Percentiles rank a stretch among this genome's conserved stretches.
Conservation (phyloP, 306 rosid species). For the Dryas octopetala region DNA sequence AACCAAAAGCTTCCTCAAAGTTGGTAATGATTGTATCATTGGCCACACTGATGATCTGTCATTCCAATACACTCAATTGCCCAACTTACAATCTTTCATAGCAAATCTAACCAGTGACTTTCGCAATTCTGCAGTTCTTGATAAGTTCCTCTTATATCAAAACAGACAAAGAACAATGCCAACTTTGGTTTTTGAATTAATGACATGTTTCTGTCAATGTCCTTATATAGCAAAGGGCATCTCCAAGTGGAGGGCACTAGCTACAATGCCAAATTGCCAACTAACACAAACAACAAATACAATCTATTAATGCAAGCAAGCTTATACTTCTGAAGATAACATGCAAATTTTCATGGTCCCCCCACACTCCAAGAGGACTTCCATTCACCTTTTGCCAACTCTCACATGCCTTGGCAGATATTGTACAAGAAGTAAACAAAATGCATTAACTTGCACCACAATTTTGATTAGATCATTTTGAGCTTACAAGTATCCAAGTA, state of each 20-base stretch:
- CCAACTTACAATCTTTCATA: neutral
- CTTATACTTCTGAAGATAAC: neutral
- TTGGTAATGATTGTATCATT: neutral
- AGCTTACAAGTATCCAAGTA: neutral
- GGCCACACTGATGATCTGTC: neutral
- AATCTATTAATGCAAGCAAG: no score
- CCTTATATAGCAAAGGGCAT: neutral
- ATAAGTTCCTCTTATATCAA: neutral
- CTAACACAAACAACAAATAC: neutral
- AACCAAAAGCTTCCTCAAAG: neutral
- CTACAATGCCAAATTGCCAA: neutral
- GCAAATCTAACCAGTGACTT: neutral
- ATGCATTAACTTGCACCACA: constrained; percentile 11
- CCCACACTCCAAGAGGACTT: neutral
- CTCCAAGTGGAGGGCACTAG: neutral
- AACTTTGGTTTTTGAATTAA: neutral
- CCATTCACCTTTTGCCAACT: neutral
- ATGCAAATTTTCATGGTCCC: constrained; percentile 16
- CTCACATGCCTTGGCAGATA: neutral
- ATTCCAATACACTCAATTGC: neutral
- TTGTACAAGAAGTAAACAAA: neutral
- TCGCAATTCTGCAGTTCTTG: neutral
- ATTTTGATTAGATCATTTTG: neutral
- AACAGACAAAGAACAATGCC: neutral
- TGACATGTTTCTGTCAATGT: constrained; percentile 1